Evolutionary conservation across 306 rosid species (phyloP), one percentile per base, ranked within the genome.

Genomic region (Urtica urens): DNA sequence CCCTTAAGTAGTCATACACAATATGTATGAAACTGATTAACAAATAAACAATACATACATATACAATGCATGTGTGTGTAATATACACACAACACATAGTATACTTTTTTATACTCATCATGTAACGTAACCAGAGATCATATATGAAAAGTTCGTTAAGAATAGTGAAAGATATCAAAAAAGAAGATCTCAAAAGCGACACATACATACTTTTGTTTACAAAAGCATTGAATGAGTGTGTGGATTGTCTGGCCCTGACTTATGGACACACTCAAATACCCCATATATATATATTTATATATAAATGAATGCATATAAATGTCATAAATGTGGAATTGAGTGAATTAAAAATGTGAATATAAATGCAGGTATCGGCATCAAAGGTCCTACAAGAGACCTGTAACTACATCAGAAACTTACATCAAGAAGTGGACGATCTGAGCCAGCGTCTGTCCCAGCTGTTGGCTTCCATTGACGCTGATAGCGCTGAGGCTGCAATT

Each of bases 301-400:
- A 28, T 28, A 28, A 4, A 28, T 28, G 10, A 4, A 28, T 28
- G 10, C 10, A 28, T 28, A 35, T 35, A 16, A n/a, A n/a, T n/a
- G n/a, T n/a, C n/a, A n/a, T n/a, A n/a, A n/a, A n/a, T n/a, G n/a
- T n/a, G 42, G 57, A 44, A 9, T 38, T 58, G 57, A 70, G 16
- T 27, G 16, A n/a, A n/a, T n/a, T n/a, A n/a, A n/a, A n/a, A n/a
- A 16, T 35, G 40, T 35, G 2, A 16, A 10, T 10, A 14, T 10
- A 35, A 35, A 35, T 10, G 67, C 66, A 90, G 99, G 99, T 81
- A 46, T 77, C 99, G 52, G 99, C 99, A 23, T 77, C 99, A 1
- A 90, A 90, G 90, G 95, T 90, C 70, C 95, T 90, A 66, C 99
- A 90, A 55, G 99, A 90, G 69, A 90, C 99, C 53, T 90, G 99